These are phyloP conservation scores for Cladosporium sp. DNA, from an alignment of 2,329 filamentous ascomycete species.

Conservation along the genomic window DNA sequence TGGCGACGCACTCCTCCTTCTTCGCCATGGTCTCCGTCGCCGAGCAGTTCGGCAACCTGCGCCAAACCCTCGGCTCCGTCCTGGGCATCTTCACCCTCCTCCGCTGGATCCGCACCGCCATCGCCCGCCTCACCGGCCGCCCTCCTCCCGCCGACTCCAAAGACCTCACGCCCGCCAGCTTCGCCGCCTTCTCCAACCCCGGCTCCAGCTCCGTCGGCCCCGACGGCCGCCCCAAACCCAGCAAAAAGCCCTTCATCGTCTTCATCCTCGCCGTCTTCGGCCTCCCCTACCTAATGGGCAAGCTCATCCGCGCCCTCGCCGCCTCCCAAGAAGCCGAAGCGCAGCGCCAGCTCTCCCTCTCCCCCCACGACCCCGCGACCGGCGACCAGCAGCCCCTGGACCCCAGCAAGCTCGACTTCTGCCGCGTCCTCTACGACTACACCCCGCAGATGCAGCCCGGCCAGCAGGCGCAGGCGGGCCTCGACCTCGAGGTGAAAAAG, in stretches of 20 bases:
- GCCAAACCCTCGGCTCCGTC: slow-evolving; percentile 87
- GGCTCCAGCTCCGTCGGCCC: slow-evolving; percentile 54
- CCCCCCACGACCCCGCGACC: slow-evolving; percentile 37
- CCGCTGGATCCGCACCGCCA: slow-evolving; percentile 84
- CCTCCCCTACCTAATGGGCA: slow-evolving; percentile 93
- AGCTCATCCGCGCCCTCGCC: slow-evolving; percentile 81
- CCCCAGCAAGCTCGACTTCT: slow-evolving; percentile 90
- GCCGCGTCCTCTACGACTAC: slow-evolving; percentile 90
- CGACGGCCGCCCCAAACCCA: slow-evolving; percentile 67
- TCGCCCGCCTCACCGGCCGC: slow-evolving; percentile 88
- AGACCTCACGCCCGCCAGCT: slow-evolving; percentile 81
- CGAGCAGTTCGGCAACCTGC: slow-evolving; percentile 90
- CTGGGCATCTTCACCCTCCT: slow-evolving; percentile 93
- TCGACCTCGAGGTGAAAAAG: slow-evolving; percentile 89
- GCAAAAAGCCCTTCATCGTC: slow-evolving; percentile 91
- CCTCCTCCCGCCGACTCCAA: slow-evolving; percentile 82
- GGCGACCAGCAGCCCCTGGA: slow-evolving; percentile 57
- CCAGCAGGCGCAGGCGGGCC: slow-evolving; percentile 49
- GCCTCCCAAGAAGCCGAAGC: slow-evolving; percentile 80
- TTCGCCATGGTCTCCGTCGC: slow-evolving; percentile 99
- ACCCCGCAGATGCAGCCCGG: slow-evolving; percentile 61
- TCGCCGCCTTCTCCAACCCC: slow-evolving; percentile 74
- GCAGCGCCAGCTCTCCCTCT: slow-evolving; percentile 50
- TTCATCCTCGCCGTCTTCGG: slow-evolving; percentile 93
- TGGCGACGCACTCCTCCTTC: slow-evolving; percentile 98